Evolutionary conservation across 768 basidiomycete species (phyloP).

Genomic region (Kwoniella sp.): DNA sequence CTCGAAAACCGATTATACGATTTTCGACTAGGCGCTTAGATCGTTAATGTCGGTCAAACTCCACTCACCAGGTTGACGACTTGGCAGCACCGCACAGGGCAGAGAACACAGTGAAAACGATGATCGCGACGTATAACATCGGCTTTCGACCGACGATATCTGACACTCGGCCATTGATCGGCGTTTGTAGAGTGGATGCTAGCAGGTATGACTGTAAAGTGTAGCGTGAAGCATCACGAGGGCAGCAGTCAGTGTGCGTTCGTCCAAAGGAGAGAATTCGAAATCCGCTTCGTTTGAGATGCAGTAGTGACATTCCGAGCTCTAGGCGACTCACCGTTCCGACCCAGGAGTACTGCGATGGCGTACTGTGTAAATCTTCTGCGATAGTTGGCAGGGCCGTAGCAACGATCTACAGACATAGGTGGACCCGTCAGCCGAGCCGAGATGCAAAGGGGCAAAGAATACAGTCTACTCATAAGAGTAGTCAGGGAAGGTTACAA

Average conservation of each 20-base stretch:
- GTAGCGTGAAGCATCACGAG: neutral
- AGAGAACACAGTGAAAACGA: conserved; percentile 43
- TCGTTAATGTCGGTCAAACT: neutral
- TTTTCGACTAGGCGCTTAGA: neutral
- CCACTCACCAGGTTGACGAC: conserved; percentile 34
- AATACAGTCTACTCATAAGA: neutral
- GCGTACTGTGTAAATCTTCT: conserved; percentile 40
- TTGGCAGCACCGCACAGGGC: conserved; percentile 51
- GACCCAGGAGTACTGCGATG: conserved; percentile 51
- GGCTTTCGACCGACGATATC: conserved; percentile 53
- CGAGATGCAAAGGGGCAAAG: no score
- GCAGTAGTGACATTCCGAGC: no score
- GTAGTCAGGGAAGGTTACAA: no score
- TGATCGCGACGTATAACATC: conserved; percentile 45
- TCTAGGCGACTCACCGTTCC: conserved; percentile 41
- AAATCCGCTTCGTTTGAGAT: neutral
- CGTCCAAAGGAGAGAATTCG: neutral
- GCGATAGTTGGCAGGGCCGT: conserved; percentile 50
- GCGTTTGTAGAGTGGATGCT: conserved; percentile 33
- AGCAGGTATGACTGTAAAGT: conserved; percentile 31
- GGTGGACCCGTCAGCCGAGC: neutral
- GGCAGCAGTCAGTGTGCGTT: neutral
- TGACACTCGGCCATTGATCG: conserved; percentile 45
- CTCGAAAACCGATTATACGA: no score
- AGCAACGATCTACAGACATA: conserved; percentile 32